A percentile compares a stretch with the other conserved stretches of the same genome.
Conservation (phyloP, 345 rosid genomes). For the Euphorbia pulcherrima region DNA sequence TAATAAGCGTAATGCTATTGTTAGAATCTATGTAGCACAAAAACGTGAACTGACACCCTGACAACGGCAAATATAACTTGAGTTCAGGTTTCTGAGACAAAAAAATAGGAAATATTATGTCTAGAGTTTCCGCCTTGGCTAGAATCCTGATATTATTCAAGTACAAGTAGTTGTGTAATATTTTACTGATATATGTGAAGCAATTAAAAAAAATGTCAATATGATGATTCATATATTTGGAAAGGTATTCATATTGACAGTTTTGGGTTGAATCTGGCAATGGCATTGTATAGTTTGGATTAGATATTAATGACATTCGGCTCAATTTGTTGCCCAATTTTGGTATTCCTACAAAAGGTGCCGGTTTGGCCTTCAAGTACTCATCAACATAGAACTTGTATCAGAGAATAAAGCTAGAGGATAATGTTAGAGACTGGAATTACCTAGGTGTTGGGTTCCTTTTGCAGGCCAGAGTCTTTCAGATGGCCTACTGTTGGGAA, state of each 20-base stretch:
- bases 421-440: too few species aligned
- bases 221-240: too few species aligned
- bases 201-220: not conserved
- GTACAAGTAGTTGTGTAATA: not conserved
- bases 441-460: too few species aligned
- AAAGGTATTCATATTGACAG: not conserved
- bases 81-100: too few species aligned
- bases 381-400: too few species aligned
- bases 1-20: not conserved
- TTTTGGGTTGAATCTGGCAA: not conserved
- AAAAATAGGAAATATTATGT: too few species aligned
- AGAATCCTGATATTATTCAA: not conserved
- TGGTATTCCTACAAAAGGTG: not conserved
- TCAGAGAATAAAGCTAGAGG: too few species aligned
- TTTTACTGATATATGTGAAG: not conserved
- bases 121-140: too few species aligned
- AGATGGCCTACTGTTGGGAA: constrained; percentile 72
- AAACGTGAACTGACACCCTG: too few species aligned
- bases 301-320: not conserved
- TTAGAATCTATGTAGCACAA: too few species aligned
- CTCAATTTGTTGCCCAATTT: not conserved
- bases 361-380: not conserved
- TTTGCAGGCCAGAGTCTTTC: constrained; percentile 48
- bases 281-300: not conserved
- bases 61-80: too few species aligned